Percentiles rank a stretch among this genome's conserved stretches.
Conservation (phyloP, 768 basidiomycete genomes). For the Filobasidium wieringae region DNA sequence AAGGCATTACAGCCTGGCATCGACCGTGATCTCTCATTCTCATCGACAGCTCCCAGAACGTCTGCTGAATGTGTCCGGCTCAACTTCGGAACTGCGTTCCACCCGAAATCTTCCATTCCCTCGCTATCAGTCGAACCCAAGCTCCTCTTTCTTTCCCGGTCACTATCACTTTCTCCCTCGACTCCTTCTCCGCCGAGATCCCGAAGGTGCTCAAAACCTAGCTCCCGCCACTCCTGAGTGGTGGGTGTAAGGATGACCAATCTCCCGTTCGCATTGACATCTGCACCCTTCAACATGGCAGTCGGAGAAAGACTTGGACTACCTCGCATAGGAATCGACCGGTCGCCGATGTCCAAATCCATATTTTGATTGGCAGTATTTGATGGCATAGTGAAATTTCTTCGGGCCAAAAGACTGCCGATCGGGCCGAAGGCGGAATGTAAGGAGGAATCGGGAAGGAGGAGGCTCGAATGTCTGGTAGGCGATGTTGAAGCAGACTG, state of each 20-base stretch:
- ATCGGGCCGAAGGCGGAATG: conserved; percentile 8
- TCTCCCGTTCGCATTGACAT: conserved; percentile 14
- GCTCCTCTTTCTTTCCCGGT: conserved; percentile 15
- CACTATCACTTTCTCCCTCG: conserved; percentile 10
- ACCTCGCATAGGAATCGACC: background rate
- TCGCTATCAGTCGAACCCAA: background rate
- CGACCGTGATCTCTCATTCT: background rate
- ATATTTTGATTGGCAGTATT: background rate
- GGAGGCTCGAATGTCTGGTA: background rate
- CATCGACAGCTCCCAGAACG: background rate
- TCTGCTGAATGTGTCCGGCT: conserved; percentile 1
- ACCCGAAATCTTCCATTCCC: background rate
- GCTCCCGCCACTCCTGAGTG: conserved; percentile 36
- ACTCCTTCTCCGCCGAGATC: conserved; percentile 16
- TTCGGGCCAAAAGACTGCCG: conserved; percentile 26
- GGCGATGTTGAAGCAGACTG: conserved; percentile 24
- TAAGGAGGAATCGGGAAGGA: conserved; percentile 5
- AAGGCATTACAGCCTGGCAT: background rate
- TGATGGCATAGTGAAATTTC: conserved; percentile 18
- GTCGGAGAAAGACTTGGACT: conserved; percentile 11
- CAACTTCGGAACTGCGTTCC: background rate
- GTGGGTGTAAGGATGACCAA: conserved; percentile 37
- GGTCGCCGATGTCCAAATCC: conserved; percentile 20
- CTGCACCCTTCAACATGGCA: conserved; percentile 13
- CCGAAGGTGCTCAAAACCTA: conserved; percentile 14